A percentile compares a stretch with the other conserved stretches of the same genome.
These are phyloP conservation scores for Polygonum aviculare DNA, from an alignment of 148 eudicot genomes.

Conservation along the genomic window DNA sequence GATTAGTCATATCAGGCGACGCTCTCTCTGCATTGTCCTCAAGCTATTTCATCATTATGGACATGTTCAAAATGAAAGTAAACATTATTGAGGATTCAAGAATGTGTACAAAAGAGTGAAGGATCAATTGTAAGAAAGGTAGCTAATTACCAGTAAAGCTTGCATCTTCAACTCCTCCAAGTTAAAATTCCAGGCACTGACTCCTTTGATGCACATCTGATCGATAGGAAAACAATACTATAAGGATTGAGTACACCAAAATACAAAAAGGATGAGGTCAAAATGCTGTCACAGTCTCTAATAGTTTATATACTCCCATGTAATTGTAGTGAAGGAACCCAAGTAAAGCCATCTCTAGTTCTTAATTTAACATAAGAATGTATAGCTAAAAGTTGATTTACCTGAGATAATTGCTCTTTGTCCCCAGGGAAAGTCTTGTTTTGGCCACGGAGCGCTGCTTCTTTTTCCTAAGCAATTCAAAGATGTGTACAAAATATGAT, in stretches of 20 bases:
- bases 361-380: not conserved
- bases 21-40: conserved; percentile 45
- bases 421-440: conserved; percentile 74
- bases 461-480: conserved; percentile 42
- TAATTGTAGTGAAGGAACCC: too few species aligned
- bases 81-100: not conserved
- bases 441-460: conserved; percentile 66
- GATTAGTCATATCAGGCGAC: conserved; percentile 24
- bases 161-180: conserved; percentile 90
- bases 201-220: conserved; percentile 94
- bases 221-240: conserved; percentile 32
- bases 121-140: not conserved
- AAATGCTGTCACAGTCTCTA: not conserved
- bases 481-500: not conserved
- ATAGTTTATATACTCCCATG: not conserved
- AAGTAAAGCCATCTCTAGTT: not conserved
- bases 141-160: conserved; percentile 82
- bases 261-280: not conserved
- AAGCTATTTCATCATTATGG: conserved; percentile 34
- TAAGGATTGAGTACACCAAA: not conserved
- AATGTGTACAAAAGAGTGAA: not conserved
- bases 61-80: not conserved
- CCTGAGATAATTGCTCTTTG: conserved; percentile 90
- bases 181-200: conserved; percentile 98
- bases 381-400: conserved; percentile 14